phyloP scores from a whole-genome alignment of 73 alveolate species.

The Paramecium octaurelia region DNA sequence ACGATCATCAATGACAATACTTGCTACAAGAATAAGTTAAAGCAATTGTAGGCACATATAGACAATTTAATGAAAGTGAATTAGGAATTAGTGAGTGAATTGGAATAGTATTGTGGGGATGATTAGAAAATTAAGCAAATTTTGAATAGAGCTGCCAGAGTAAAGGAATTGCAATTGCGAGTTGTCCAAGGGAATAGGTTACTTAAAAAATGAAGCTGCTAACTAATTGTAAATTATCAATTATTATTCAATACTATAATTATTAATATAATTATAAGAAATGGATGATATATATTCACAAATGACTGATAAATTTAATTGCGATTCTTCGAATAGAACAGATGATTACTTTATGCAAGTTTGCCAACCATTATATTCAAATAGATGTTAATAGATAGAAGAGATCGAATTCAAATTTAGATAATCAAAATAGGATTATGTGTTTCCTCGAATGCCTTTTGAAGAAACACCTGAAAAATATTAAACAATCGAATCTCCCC shows the following conservation, averaged over 20 bases:
- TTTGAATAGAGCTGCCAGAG: slow-evolving; percentile 3
- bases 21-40: background rate
- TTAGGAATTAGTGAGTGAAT: background rate
- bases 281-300: slow-evolving; percentile 43
- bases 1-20: background rate
- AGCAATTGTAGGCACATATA: background rate
- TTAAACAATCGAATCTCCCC: slow-evolving; percentile 29
- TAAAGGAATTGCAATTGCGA: background rate
- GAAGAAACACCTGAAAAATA: background rate
- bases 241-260: background rate
- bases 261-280: background rate
- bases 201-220: background rate
- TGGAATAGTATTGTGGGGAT: background rate
- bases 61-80: slow-evolving; percentile 6
- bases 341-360: slow-evolving; percentile 38
- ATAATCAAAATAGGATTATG: background rate
- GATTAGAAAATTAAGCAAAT: slow-evolving; percentile 32
- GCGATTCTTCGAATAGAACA: slow-evolving; percentile 10
- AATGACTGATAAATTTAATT: slow-evolving; percentile 28
- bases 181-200: background rate
- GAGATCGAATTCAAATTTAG: slow-evolving; percentile 25
- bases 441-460: slow-evolving; percentile 36
- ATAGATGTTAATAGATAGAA: background rate
- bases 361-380: background rate
- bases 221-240: background rate